Evolutionary conservation across 2,329 filamentous ascomycete genomes (phyloP), one percentile per base, ranked within the genome.

Genomic region (Lachnellula cervina): DNA sequence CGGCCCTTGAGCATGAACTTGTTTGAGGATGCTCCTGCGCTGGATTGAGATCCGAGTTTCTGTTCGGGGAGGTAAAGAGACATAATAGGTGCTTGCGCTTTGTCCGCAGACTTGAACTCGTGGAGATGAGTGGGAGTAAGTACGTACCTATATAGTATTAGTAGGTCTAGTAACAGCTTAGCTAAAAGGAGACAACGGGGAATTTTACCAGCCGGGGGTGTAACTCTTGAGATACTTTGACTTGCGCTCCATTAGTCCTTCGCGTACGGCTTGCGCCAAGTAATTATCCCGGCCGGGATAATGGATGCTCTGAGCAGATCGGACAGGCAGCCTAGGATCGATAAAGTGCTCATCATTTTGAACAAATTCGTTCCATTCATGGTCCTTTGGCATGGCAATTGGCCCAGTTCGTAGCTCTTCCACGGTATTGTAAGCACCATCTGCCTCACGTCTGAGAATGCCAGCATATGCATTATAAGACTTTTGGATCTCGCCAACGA

Each of bases 101-200:
- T 92, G 74, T 97, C 93, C 63, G 91, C 90, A n/a, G 91, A 96
- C 72, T 96, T 97, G 81, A 97, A 99, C 74, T 99, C 94, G 75
- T 99, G 94, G 21, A 99, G 81, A 73, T 99, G 94, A 54, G 94
- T 97, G 16, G 94, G 90, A 65, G 94, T 96, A 64, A 99, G 78
- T 48, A 97, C 91, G 72, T 97, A 97, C 90, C 89, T 94, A 64
- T 8, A 34, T 35, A 19, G 6, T 25, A 49, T 55, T 37, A 60
- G 53, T 56, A 34, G 34, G 19, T 44, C 5, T 14, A 42, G 17
- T 17, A 16, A 42, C 16, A 19, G 28, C 13, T 32, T 11, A 9
- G 9, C 28, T 16, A 25, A 35, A 37, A 42, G 35, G 38, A 38
- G 25, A n/a, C 25, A 38, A 37, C 19, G 42, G 17, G 17, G 45